A percentile compares a stretch with the other conserved stretches of the same genome.
Evolutionary conservation across 306 rosid genomes (phyloP).

Genomic region (Malus orientalis): DNA sequence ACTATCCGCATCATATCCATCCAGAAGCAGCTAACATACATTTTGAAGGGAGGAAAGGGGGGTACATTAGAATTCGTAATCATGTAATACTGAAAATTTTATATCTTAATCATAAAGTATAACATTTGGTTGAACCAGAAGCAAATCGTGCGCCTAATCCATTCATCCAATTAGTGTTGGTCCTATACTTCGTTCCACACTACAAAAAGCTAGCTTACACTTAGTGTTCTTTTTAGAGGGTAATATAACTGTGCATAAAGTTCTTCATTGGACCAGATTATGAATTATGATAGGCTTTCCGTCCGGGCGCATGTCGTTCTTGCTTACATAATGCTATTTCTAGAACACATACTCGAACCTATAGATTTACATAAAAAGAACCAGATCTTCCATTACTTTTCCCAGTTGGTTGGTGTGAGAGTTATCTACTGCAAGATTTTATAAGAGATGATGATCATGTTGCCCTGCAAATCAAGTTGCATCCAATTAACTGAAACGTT

Average conservation of each 20-base stretch:
- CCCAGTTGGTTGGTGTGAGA: neutral
- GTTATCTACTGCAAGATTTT: neutral
- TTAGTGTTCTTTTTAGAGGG: neutral
- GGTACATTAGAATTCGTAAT: neutral
- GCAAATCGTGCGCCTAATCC: neutral
- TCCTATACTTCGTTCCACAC: neutral
- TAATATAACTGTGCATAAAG: neutral
- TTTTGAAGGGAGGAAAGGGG: neutral
- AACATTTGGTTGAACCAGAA: neutral
- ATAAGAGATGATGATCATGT: neutral
- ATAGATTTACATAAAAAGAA: neutral
- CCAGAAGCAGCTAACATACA: neutral
- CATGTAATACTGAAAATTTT: neutral
- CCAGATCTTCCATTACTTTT: neutral
- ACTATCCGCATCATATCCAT: neutral
- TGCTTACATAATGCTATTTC: neutral
- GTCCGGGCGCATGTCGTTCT: neutral
- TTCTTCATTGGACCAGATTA: neutral
- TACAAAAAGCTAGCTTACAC: neutral
- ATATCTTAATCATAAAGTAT: neutral
- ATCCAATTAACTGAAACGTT: constrained; percentile 1
- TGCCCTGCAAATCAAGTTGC: neutral
- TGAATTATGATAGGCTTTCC: neutral
- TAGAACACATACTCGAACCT: neutral
- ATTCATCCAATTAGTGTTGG: neutral